Evolutionary conservation across 2,329 filamentous ascomycete genomes (phyloP), one percentile per base, ranked within the genome.

Genomic region (Colletotrichum lentis): DNA sequence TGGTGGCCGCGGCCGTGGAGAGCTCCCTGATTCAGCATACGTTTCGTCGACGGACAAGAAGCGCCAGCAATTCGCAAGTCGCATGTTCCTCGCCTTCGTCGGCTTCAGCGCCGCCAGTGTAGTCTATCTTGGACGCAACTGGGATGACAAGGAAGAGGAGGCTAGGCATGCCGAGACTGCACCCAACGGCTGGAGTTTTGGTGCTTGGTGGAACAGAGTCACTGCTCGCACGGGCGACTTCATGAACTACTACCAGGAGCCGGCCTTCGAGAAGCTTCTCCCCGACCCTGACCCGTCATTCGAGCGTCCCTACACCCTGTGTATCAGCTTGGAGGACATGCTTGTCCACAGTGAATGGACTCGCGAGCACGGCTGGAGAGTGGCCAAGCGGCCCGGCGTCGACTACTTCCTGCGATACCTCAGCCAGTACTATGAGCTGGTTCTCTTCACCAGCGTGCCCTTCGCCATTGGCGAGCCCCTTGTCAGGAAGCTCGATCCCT

Each of bases 361-460:
- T 27, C 88, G 95, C 65, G 93, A 98, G 77, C 91, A 97, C 76
- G 96, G 96, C 67, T 99, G 96, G 94, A 89, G 95, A 73, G 86
- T 96, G 70, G 96, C 96, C 35, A 99, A 99, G 83, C 88, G 96
- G 57, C 96, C 96, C 43, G 96, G 96, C 53, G 88, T 96, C 70
- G 96, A 99, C 81, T 99, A 99, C 83, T 99, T 99, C 83, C 83
- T 99, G 71, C 92, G 93, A 76, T 99, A 99, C 79, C 86, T 99
- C 56, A 95, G 92, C 80, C 94, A 97, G 79, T 98, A 99, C 85
- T 99, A 97, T 77, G 96, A 99, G 80, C 85, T 99, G 62, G 96
- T 98, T 60, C 88, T 99, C 71, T 99, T 98, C 82, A 99, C 96
- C 39, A 92, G 88, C 46, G 90, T 96, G 54, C 94, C 95, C 0